These are phyloP conservation scores for Rhizodiscina lignyota DNA, from an alignment of 495 filamentous ascomycete genomes.

Conservation along the genomic window DNA sequence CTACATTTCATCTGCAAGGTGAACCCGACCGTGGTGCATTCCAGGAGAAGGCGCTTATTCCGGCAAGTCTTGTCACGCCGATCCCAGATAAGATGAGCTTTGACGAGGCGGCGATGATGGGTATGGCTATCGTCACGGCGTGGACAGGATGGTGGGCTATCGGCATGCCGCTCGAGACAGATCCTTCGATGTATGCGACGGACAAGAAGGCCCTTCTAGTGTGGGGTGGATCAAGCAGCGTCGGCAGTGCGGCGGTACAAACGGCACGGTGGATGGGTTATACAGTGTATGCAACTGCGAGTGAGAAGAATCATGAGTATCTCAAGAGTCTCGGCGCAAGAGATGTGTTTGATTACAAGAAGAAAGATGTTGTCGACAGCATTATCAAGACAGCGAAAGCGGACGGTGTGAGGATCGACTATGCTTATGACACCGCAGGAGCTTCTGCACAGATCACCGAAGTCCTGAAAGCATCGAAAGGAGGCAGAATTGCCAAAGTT, in stretches of 20 bases:
- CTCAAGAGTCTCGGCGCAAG: constrained; percentile 30
- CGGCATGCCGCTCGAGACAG: constrained; percentile 19
- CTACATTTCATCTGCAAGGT: constrained; percentile 19
- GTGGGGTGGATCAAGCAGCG: constrained; percentile 33
- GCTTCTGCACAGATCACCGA: constrained; percentile 18
- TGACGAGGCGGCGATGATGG: constrained; percentile 28
- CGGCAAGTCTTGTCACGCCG: constrained; percentile 14
- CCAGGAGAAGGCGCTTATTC: constrained; percentile 25
- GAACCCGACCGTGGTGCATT: constrained; percentile 25
- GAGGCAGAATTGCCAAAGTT: constrained; percentile 21
- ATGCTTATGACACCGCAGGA: constrained; percentile 28
- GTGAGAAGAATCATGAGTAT: constrained; percentile 25
- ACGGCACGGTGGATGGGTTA: constrained; percentile 27
- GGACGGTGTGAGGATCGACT: constrained; percentile 24
- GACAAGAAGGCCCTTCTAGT: constrained; percentile 25
- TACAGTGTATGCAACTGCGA: constrained; percentile 32
- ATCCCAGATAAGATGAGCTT: constrained; percentile 26
- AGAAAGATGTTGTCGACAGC: constrained; percentile 23
- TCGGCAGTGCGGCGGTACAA: constrained; percentile 25
- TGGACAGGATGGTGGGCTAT: constrained; percentile 20
- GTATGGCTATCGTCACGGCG: constrained; percentile 24
- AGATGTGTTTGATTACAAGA: constrained; percentile 34
- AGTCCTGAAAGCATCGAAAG: constrained; percentile 23
- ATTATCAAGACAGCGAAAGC: constrained; percentile 26
- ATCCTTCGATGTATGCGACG: too few relatives aligned